Base-by-base conservation (phyloP, 2,329 filamentous ascomycete genomes). In the Talaromyces sp. region DNA sequence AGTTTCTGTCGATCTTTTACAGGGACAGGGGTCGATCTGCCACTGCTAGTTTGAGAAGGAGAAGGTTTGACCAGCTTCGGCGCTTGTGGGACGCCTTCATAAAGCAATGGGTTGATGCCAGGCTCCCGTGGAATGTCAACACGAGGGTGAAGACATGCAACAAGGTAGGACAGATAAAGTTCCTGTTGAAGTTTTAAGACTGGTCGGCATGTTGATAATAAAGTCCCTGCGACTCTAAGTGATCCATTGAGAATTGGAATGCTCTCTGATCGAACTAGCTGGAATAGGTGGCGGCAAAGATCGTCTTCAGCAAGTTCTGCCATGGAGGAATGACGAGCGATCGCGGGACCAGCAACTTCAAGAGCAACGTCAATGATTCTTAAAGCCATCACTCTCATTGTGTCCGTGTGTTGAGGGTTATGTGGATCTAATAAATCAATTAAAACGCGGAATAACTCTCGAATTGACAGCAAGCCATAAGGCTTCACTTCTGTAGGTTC, bases 131-230 rank as follows among this genome's bases (percentile, higher is more conserved):
- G 95, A 70, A 99, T 98, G 61, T 96, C 92, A 33, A 98, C 89
- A n/a, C 89, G 87, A 5, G 94, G 93, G 74, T 98, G 94, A 56
- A 99, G 82, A 74, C 95, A 99, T 6, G 92, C 91, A 27, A 99
- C 91, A 56, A 99, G 78, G 71, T 99, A 99, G 0, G 93, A 96
- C 40, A 99, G 79, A 72, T 96, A 99, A 0, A 99, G 83, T 77
- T 99, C 95, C 77, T 99, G 95, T 72, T 99, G 95, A 50, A 99
- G 82, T 78, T 98, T 98, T 51, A 99, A 82, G 14, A 97, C 91
- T 33, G 87, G 87, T 65, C 95, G 87, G 71, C 95, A 98, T 0
- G 95, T 98, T 31, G 93, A 90, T 34, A 99, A 80, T 30, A 99
- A 79, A 4, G 95, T 99, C 16, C 92, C 92, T 1, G 94, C 90